Evolutionary conservation across 2,329 filamentous ascomycete species (phyloP), one percentile per base, ranked within the genome.

Genomic region (Fusarium pseudonygamai): DNA sequence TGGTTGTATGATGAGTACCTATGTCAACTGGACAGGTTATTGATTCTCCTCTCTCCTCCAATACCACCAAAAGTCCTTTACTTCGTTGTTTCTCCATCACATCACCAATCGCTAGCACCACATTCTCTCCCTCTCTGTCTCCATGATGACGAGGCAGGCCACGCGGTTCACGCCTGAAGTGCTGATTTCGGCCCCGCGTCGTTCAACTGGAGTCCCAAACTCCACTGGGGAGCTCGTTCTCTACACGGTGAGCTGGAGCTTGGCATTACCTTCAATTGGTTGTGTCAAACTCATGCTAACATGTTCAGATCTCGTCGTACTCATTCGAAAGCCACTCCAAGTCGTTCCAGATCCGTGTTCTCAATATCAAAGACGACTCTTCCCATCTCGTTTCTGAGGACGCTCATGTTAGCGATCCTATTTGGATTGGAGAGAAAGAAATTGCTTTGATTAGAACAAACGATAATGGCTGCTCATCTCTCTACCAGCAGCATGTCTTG

Each of bases 111-210:
- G 26, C 24, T 52, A 28, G 37, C 32, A 32, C 34, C 46, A 42
- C 24, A 55, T 56, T 32, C 46, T 57, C 39, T 24, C 20, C 9
- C 30, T 49, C 43, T 60, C 39, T 40, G 56, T 57, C 49, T 75
- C 73, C 47, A 81, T 78, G 73, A 95, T 95, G 93, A 93, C 92
- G 13, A 87, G 93, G 79, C 87, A 87, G 74, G 91, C 91, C 15
- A 85, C 87, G 75, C 92, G 91, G 75, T 93, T 95, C 83, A 94
- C 92, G 15, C 92, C 93, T 9, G 89, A 94, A 85, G 92, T 93
- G 74, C 86, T 96, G 65, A 88, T 96, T 78, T 91, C 91, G 73
- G 92, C 93, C 22, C 93, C 93, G 37, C 90, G 93, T 64, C 90
- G 93, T 53, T 93, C 92, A 16, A 81, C 90, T 22, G 93, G 90